phyloP scores from a whole-genome alignment of 306 rosid genomes.

The Mucuna pruriens region DNA sequence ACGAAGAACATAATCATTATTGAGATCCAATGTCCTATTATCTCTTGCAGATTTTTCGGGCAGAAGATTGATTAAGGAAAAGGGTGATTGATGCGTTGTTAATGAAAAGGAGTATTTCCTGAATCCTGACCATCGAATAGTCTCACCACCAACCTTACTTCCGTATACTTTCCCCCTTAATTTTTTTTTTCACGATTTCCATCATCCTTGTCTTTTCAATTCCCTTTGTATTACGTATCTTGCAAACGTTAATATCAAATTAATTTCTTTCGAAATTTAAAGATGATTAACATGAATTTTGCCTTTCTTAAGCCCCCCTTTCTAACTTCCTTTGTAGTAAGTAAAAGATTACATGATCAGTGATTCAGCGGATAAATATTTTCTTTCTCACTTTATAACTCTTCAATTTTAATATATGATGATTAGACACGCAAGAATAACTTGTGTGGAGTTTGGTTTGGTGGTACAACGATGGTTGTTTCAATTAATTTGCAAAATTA shows the following conservation, averaged over 20 bases:
- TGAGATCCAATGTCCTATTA: neutral
- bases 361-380: too few species aligned
- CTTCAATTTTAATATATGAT: too few species aligned
- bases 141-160: neutral
- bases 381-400: too few species aligned
- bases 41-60: neutral
- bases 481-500: neutral
- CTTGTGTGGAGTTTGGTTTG: neutral
- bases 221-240: too few species aligned
- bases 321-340: neutral
- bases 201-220: neutral
- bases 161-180: neutral
- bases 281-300: too few species aligned
- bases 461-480: neutral
- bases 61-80: neutral
- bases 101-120: conserved; percentile 8
- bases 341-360: neutral
- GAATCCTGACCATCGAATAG: neutral
- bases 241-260: too few species aligned
- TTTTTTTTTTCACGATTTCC: neutral
- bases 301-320: too few species aligned
- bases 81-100: neutral
- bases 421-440: too few species aligned
- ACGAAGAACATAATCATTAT: neutral
- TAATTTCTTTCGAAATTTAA: too few species aligned